Conservation (phyloP, 257 asterid genomes). For the Solanum acaule region DNA sequence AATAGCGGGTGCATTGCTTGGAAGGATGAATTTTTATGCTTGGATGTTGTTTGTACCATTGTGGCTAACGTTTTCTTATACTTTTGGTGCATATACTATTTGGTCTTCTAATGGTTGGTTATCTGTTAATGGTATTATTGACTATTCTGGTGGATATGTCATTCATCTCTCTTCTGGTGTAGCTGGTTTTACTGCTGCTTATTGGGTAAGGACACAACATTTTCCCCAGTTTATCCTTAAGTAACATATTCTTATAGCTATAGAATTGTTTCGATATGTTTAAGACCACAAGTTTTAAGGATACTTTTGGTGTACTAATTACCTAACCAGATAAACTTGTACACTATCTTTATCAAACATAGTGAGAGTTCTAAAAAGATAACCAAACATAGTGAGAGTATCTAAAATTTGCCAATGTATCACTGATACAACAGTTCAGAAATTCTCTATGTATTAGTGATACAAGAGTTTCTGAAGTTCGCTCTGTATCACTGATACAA, state of each 20-base stretch:
- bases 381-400: background rate
- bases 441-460: background rate
- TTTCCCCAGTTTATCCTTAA: background rate
- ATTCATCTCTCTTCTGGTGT: constrained; percentile 68
- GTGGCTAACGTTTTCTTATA: constrained; percentile 65
- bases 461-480: background rate
- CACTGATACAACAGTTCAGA: background rate
- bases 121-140: constrained; percentile 30
- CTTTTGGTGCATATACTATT: constrained; percentile 53
- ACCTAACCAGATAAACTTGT: background rate
- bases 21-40: constrained; percentile 60
- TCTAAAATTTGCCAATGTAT: no score
- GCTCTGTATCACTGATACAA: background rate
- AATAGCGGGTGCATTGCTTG: constrained; percentile 58
- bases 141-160: constrained; percentile 65
- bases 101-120: constrained; percentile 56
- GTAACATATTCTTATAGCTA: background rate
- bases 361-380: background rate
- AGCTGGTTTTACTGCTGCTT: constrained; percentile 75
- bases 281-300: background rate
- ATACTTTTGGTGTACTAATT: background rate
- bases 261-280: background rate
- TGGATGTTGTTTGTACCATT: constrained; percentile 72
- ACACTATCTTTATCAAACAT: background rate
- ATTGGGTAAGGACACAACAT: constrained; percentile 27